Evolutionary conservation across 352 stramenopile genomes (phyloP).

Genomic region (Globisporangium nodosum): DNA sequence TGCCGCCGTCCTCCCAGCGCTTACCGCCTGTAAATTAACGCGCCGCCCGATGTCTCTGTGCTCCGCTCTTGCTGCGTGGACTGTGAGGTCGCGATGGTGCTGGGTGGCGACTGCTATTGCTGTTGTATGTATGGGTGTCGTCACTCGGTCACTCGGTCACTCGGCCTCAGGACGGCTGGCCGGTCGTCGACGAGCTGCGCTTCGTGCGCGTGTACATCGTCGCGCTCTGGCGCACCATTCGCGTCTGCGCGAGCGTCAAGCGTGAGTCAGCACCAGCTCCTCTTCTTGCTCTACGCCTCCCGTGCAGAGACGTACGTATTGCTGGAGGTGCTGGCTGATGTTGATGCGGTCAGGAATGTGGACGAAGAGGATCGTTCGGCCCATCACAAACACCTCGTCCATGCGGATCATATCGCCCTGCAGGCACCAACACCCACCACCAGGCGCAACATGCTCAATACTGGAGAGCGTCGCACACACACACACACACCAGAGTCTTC

Average conservation of each 20-base stretch:
- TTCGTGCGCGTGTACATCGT: conserved; percentile 82
- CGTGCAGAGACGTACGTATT: conserved; percentile 48
- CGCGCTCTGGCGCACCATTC: conserved; percentile 71
- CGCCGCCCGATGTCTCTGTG: too few species aligned
- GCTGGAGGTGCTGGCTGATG: conserved; percentile 66
- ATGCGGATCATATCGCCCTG: conserved; percentile 55
- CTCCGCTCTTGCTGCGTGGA: too few species aligned
- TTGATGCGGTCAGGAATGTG: conserved; percentile 86
- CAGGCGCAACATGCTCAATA: too few species aligned
- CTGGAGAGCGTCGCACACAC: not conserved
- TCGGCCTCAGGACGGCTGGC: not conserved
- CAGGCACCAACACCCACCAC: not conserved
- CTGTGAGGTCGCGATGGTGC: not conserved
- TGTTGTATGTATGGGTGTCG: not conserved
- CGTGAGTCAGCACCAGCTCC: not conserved
- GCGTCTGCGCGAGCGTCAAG: conserved; percentile 27
- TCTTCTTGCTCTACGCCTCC: not conserved
- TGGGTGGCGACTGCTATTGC: too few species aligned
- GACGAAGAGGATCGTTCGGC: conserved; percentile 79
- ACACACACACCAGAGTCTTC: not conserved
- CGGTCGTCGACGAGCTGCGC: conserved; percentile 15
- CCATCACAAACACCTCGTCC: conserved; percentile 88
- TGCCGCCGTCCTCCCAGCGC: conserved; percentile 28
- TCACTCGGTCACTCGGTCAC: too few species aligned
- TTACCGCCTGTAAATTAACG: conserved; percentile 54